Conservation (phyloP, 1,284 basidiomycete genomes). For the Ceratobasidium sp. region DNA sequence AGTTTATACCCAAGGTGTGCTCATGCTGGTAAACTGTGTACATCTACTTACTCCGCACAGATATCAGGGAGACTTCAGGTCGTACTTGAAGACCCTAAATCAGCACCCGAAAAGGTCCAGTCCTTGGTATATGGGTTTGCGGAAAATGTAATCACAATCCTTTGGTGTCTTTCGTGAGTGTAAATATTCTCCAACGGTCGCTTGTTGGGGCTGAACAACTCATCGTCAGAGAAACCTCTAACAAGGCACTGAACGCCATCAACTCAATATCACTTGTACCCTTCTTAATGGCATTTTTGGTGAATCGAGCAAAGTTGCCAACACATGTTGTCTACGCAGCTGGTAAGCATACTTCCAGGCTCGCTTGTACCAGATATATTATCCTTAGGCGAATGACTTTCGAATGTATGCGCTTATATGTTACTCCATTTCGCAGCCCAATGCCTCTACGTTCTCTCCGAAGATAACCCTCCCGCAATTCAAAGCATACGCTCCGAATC, state of each 20-base stretch:
- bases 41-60: constrained; percentile 57
- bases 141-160: constrained; percentile 88
- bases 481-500: constrained; percentile 68
- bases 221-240: constrained; percentile 82
- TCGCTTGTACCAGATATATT: neutral
- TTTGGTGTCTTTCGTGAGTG: constrained; percentile 93
- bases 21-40: neutral
- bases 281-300: constrained; percentile 86
- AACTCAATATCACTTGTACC: constrained; percentile 80
- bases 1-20: constrained; percentile 77
- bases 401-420: constrained; percentile 41
- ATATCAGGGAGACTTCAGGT: constrained; percentile 78
- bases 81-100: constrained; percentile 67
- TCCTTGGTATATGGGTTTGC: constrained; percentile 86
- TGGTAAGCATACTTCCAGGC: constrained; percentile 60
- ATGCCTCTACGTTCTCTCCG: constrained; percentile 88
- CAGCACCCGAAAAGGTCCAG: constrained; percentile 71
- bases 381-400: neutral
- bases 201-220: constrained; percentile 39
- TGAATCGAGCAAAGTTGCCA: constrained; percentile 72
- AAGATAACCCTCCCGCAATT: constrained; percentile 81
- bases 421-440: constrained; percentile 66
- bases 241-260: constrained; percentile 88
- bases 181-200: neutral
- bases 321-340: constrained; percentile 78